Evolutionary conservation across 1,284 basidiomycete species (phyloP).

Genomic region (Ceratobasidium sp.): DNA sequence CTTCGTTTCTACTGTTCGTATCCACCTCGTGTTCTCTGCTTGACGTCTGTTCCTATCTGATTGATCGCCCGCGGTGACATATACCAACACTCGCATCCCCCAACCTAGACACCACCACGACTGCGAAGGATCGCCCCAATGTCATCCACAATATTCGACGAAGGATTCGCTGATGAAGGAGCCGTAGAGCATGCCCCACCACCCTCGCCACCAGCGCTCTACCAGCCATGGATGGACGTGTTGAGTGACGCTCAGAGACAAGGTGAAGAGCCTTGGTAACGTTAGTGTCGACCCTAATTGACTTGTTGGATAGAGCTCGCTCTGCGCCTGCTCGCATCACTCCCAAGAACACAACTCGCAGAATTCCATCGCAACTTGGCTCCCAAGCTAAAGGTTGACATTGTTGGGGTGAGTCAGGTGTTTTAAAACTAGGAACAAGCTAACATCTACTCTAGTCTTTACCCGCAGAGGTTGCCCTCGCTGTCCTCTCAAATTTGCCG

Average conservation of each 20-base stretch:
- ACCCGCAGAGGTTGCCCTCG: slow-evolving; percentile 75
- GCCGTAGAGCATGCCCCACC: slow-evolving; percentile 9
- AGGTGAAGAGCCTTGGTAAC: slow-evolving; percentile 4
- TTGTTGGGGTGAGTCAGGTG: slow-evolving; percentile 69
- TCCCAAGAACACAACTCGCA: slow-evolving; percentile 72
- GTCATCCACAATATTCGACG: slow-evolving; percentile 9
- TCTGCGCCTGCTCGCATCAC: slow-evolving; percentile 64
- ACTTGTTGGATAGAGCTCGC: slow-evolving; percentile 52
- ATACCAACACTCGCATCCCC: slow-evolving; percentile 9
- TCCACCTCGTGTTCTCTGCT: slow-evolving; percentile 29
- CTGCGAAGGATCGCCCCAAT: neutral
- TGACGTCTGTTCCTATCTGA: slow-evolving; percentile 27
- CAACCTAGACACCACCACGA: slow-evolving; percentile 14
- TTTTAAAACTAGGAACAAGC: slow-evolving; percentile 3
- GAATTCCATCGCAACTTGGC: slow-evolving; percentile 69
- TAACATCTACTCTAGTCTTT: slow-evolving; percentile 49
- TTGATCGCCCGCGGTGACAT: slow-evolving; percentile 8
- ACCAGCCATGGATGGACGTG: slow-evolving; percentile 26
- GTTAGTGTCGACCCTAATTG: neutral
- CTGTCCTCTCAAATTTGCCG: slow-evolving; percentile 70
- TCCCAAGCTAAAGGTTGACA: slow-evolving; percentile 76
- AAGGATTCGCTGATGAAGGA: slow-evolving; percentile 31
- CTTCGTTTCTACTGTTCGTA: neutral
- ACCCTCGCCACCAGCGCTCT: slow-evolving; percentile 5
- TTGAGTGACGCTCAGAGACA: slow-evolving; percentile 34